A percentile compares a stretch with the other conserved stretches of the same genome.
phyloP scores from a whole-genome alignment of 2,329 filamentous ascomycete species.

The Mariannaea sp. region DNA sequence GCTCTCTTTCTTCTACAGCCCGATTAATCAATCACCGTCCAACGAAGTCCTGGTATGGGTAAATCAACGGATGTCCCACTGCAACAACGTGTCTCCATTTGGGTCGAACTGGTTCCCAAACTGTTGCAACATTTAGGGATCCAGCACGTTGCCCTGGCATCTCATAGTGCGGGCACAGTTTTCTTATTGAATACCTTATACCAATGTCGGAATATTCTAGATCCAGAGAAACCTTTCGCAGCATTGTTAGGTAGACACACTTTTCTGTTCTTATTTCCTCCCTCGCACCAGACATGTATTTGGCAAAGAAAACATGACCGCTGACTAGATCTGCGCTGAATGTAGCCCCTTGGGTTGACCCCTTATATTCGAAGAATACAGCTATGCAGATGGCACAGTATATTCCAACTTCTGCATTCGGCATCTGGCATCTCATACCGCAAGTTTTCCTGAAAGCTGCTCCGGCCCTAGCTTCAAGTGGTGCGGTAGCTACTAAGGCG shows the following conservation, averaged over 20 bases:
- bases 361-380: slow-evolving; percentile 3
- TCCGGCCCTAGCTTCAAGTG: slow-evolving; percentile 19
- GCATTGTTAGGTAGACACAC: slow-evolving; percentile 25
- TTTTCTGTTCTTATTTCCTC: not conserved
- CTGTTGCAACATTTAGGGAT: slow-evolving; percentile 43
- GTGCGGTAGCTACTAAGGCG: slow-evolving; percentile 13
- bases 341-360: slow-evolving; percentile 20
- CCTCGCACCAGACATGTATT: not conserved
- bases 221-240: slow-evolving; percentile 29
- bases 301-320: not conserved
- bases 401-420: slow-evolving; percentile 15
- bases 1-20: slow-evolving; percentile 27
- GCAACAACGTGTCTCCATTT: slow-evolving; percentile 26
- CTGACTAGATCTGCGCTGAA: not conserved
- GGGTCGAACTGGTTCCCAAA: slow-evolving; percentile 40
- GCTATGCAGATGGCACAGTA: slow-evolving; percentile 13
- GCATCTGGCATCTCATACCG: slow-evolving; percentile 20
- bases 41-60: slow-evolving; percentile 37
- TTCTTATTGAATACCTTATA: slow-evolving; percentile 40
- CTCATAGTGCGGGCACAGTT: slow-evolving; percentile 42
- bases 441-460: slow-evolving; percentile 15
- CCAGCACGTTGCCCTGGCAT: slow-evolving; percentile 37
- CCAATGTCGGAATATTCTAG: slow-evolving; percentile 34
- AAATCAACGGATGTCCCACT: slow-evolving; percentile 27
- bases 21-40: slow-evolving; percentile 30